Evolutionary conservation across 257 asterid species (phyloP).

Genomic region (Apocynum venetum): DNA sequence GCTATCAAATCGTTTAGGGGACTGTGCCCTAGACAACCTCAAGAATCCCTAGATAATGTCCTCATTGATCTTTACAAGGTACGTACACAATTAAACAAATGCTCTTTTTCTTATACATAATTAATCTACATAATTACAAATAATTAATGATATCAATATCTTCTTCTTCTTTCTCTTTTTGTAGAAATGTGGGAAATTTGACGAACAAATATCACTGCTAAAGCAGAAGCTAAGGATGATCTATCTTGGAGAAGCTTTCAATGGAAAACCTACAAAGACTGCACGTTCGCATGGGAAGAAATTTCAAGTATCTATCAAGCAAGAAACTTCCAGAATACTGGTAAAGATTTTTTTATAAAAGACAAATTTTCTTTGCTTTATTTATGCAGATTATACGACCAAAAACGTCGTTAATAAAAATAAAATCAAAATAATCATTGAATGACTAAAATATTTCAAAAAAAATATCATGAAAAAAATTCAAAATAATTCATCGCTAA

Average conservation of each 20-base stretch:
- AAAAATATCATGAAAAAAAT: no score
- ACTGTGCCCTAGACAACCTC: slow-evolving; percentile 57
- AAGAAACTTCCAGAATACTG: slow-evolving; percentile 71
- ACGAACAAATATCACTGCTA: slow-evolving; percentile 69
- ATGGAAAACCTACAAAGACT: slow-evolving; percentile 79
- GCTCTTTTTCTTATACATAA: no score
- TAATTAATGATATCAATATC: no score
- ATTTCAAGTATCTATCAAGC: slow-evolving; percentile 73
- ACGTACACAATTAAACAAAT: background rate
- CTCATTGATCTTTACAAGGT: slow-evolving; percentile 84
- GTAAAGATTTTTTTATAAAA: slow-evolving; percentile 19
- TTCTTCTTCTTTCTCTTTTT: background rate
- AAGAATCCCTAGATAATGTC: slow-evolving; percentile 72
- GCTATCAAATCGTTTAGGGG: slow-evolving; percentile 57
- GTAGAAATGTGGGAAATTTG: slow-evolving; percentile 81
- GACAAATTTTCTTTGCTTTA: background rate
- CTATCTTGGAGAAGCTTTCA: slow-evolving; percentile 76
- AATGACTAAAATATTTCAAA: no score
- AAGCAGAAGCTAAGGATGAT: slow-evolving; percentile 71
- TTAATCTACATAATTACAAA: no score
- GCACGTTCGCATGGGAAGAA: slow-evolving; percentile 91
- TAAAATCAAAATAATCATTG: no score
- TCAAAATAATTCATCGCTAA: no score
- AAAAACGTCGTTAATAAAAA: no score
- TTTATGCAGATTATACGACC: no score